Evolutionary conservation across 257 asterid species (phyloP).

Genomic region (Solanum acaule): DNA sequence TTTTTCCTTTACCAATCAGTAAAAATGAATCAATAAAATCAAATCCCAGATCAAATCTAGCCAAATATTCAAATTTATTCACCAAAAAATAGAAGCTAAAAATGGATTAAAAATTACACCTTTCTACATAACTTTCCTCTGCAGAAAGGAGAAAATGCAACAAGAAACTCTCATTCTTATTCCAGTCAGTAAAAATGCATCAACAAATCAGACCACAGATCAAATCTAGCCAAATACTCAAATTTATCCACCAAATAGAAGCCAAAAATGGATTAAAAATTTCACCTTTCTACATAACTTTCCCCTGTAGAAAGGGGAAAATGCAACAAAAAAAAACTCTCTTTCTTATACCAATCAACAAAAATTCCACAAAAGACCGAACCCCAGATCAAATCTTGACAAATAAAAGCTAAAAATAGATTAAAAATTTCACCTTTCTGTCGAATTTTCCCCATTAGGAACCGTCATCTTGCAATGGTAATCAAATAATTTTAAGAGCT

Average conservation of each 20-base stretch:
- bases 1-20: background rate
- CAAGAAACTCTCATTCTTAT: background rate
- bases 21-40: background rate
- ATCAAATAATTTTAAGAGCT: background rate
- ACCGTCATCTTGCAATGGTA: background rate
- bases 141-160: background rate
- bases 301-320: background rate
- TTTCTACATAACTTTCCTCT: background rate
- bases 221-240: background rate
- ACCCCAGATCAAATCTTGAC: background rate
- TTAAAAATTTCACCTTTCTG: background rate
- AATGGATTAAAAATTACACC: background rate
- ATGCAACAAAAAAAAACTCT: background rate
- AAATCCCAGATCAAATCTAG: background rate
- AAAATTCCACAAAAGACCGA: background rate
- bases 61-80: background rate
- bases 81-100: background rate
- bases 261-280: background rate
- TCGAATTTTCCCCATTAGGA: background rate
- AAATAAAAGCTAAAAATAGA: background rate
- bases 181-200: background rate
- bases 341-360: background rate
- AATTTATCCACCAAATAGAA: background rate
- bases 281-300: background rate
- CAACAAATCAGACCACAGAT: background rate